phyloP scores from a whole-genome alignment of 352 stramenopile species.

The Phytophthora ohioensis region DNA sequence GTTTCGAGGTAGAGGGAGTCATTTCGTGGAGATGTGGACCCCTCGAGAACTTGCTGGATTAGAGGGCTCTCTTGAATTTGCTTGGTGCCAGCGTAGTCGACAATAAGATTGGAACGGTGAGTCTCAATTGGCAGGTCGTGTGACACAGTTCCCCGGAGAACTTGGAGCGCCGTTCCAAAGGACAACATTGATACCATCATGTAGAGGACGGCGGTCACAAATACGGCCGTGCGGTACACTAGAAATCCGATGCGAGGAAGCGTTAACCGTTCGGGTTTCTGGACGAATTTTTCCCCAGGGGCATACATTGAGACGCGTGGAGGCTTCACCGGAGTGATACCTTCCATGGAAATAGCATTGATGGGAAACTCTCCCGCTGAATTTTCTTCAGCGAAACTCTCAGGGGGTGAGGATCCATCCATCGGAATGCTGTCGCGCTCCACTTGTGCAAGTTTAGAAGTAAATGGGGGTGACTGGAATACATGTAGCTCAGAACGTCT shows the following conservation, averaged over 20 bases:
- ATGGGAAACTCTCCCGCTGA: neutral
- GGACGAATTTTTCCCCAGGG: neutral
- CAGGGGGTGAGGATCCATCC: neutral
- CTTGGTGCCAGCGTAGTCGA: constrained; percentile 30
- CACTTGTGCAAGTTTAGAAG: constrained; percentile 2
- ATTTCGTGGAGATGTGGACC: constrained; percentile 35
- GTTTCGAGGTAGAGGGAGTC: constrained; percentile 53
- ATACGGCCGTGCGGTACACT: constrained; percentile 28
- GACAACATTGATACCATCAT: constrained; percentile 33
- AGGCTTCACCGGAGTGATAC: neutral
- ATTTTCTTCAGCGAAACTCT: neutral
- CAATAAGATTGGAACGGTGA: constrained; percentile 34
- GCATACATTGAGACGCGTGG: constrained; percentile 2
- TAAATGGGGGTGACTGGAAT: constrained; percentile 1
- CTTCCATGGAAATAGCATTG: constrained; percentile 12
- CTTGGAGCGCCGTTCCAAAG: constrained; percentile 14
- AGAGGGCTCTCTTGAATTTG: constrained; percentile 46
- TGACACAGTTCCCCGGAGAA: constrained; percentile 28
- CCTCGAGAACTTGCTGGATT: constrained; percentile 32
- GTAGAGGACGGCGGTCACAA: constrained; percentile 28
- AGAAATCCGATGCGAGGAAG: constrained; percentile 23
- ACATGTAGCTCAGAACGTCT: neutral
- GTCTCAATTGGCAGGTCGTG: constrained; percentile 29
- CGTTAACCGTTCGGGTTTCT: constrained; percentile 20
- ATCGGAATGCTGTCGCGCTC: constrained; percentile 10